Evolutionary conservation across 1,284 basidiomycete species (phyloP).

Genomic region (Coriolopsis trogii): DNA sequence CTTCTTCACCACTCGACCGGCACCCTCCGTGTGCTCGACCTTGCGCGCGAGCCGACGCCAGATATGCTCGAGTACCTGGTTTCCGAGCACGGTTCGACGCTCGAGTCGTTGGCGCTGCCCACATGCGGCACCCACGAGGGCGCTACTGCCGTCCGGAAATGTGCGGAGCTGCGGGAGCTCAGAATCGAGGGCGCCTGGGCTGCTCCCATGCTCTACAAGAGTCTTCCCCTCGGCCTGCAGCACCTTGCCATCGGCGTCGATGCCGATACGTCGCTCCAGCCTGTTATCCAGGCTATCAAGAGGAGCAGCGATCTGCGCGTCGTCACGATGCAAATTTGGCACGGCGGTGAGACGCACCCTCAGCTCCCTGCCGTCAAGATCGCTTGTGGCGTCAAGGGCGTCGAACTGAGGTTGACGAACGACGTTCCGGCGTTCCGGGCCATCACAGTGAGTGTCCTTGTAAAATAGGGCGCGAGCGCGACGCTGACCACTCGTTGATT

Average conservation of each 20-base stretch:
- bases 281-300: slow-evolving; percentile 42
- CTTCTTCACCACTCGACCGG: slow-evolving; percentile 58
- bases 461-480: slow-evolving; percentile 1
- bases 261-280: slow-evolving; percentile 52
- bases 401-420: slow-evolving; percentile 28
- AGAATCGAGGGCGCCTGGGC: slow-evolving; percentile 52
- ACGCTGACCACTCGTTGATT: slow-evolving; percentile 11
- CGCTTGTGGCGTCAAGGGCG: slow-evolving; percentile 32
- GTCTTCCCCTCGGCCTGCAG: slow-evolving; percentile 50
- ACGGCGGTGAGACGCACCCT: slow-evolving; percentile 29
- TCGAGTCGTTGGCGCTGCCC: slow-evolving; percentile 60
- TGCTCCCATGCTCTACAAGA: slow-evolving; percentile 48
- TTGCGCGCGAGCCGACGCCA: slow-evolving; percentile 57
- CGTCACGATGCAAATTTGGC: slow-evolving; percentile 34
- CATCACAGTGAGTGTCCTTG: slow-evolving; percentile 23
- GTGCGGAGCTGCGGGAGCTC: slow-evolving; percentile 52
- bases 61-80: slow-evolving; percentile 57
- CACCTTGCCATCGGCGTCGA: slow-evolving; percentile 63
- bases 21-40: slow-evolving; percentile 53
- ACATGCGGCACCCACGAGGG: slow-evolving; percentile 51
- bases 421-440: slow-evolving; percentile 32
- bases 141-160: slow-evolving; percentile 48
- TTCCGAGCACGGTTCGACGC: slow-evolving; percentile 45
- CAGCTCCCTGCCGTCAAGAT: slow-evolving; percentile 29
- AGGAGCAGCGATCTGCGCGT: slow-evolving; percentile 23